Percentiles rank a stretch among this genome's conserved stretches.
phyloP scores from a whole-genome alignment of 2,329 filamentous ascomycete species.

The Xylariaceae sp. region DNA sequence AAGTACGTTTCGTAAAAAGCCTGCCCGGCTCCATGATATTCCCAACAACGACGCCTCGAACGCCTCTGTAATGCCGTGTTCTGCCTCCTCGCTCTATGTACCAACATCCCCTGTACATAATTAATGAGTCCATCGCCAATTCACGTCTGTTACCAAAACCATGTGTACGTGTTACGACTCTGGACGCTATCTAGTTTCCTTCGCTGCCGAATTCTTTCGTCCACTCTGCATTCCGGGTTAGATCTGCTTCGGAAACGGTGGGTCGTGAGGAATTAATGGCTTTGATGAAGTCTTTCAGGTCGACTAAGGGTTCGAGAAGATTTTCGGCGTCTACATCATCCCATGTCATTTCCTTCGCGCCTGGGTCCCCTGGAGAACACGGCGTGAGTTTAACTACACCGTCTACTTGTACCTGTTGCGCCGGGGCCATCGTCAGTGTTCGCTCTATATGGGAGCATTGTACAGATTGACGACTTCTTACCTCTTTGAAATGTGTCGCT shows the following conservation, averaged over 20 bases:
- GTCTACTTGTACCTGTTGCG: slow-evolving; percentile 63
- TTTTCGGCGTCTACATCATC: slow-evolving; percentile 79
- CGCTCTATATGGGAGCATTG: neutral
- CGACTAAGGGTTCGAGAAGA: slow-evolving; percentile 79
- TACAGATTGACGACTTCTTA: slow-evolving; percentile 37
- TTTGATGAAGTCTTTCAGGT: slow-evolving; percentile 88
- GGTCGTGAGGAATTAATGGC: slow-evolving; percentile 84
- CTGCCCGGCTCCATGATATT: neutral
- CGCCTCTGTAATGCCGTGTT: slow-evolving; percentile 27
- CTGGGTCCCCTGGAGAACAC: slow-evolving; percentile 84
- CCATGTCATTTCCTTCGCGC: slow-evolving; percentile 91
- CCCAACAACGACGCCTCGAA: slow-evolving; percentile 23
- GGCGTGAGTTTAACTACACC: slow-evolving; percentile 69
- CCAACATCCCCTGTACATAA: neutral
- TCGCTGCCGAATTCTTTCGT: slow-evolving; percentile 95
- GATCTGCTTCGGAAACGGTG: slow-evolving; percentile 83
- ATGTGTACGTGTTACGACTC: too few species aligned
- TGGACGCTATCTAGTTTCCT: slow-evolving; percentile 46
- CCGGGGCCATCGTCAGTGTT: neutral
- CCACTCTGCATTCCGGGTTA: slow-evolving; percentile 84
- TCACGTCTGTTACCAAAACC: neutral
- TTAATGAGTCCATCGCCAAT: neutral
- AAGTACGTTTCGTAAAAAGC: neutral
- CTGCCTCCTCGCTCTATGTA: neutral
- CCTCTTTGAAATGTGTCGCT: slow-evolving; percentile 95